Conservation (phyloP, 2,329 filamentous ascomycete species). For the Fusarium brevicatenulatum region DNA sequence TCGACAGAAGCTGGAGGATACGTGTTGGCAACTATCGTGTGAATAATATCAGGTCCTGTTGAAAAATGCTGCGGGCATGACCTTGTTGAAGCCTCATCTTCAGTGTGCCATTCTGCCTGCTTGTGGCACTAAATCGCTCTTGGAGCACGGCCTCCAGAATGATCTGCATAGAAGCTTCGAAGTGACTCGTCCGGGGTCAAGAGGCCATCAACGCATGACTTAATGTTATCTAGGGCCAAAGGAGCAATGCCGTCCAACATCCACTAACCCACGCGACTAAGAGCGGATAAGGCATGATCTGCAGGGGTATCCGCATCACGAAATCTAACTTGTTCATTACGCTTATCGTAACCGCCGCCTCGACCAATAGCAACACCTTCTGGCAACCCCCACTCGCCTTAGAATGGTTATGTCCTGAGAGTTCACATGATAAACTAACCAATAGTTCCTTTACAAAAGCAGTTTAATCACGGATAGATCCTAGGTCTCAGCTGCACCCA, state of each 20-base stretch:
- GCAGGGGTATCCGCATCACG: constrained; percentile 20
- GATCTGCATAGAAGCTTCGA: not conserved
- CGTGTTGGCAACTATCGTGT: not conserved
- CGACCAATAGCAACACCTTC: not conserved
- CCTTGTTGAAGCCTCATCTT: not conserved
- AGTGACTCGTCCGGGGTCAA: not conserved
- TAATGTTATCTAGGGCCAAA: not conserved
- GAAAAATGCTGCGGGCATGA: not conserved
- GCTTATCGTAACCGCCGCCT: constrained; percentile 19
- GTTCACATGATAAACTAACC: not conserved
- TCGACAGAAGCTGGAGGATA: too few relatives aligned
- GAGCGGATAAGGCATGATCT: constrained; percentile 21
- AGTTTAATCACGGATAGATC: not conserved
- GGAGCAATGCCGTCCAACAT: not conserved
- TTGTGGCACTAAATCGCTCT: not conserved
- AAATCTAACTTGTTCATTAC: constrained; percentile 18
- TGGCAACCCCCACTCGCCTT: not conserved
- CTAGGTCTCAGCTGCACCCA: not conserved
- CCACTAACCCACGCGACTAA: not conserved
- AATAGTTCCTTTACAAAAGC: constrained; percentile 3
- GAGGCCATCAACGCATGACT: not conserved
- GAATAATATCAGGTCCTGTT: accelerated
- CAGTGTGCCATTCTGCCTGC: not conserved
- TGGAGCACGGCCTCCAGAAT: not conserved
- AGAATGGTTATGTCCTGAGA: not conserved